phyloP scores from a whole-genome alignment of 495 filamentous ascomycete species.

The Aspergillus ellipticus region DNA sequence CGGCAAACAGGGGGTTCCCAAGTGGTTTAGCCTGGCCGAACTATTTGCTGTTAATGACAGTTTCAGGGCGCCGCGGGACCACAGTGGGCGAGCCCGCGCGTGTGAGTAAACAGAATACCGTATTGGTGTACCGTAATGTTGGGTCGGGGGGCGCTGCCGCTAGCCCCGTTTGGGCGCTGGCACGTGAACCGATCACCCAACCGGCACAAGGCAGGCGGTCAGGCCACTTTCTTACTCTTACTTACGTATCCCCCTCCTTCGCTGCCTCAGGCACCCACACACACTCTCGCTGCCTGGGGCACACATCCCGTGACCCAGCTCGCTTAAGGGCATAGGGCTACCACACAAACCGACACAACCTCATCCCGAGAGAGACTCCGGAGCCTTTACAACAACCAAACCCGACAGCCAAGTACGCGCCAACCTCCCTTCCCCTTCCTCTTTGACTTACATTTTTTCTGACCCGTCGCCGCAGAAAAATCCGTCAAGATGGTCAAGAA shows the following conservation, averaged over 20 bases:
- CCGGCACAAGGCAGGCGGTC: neutral
- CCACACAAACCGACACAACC: conserved; percentile 41
- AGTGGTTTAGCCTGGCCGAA: conserved; percentile 16
- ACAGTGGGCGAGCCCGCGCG: neutral
- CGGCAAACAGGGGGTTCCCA: conserved; percentile 1
- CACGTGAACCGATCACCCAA: conserved; percentile 13
- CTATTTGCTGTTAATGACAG: conserved; percentile 19
- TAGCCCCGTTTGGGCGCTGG: conserved; percentile 2
- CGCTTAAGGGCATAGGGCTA: conserved; percentile 48
- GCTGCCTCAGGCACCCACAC: conserved; percentile 7
- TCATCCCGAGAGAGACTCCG: conserved; percentile 37
- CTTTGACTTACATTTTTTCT: conserved; percentile 24
- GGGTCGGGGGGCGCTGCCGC: conserved; percentile 8
- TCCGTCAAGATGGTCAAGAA: conserved; percentile 99
- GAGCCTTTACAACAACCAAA: conserved; percentile 42
- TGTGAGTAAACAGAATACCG: conserved; percentile 21
- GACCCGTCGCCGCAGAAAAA: conserved; percentile 39
- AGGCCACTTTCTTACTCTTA: no score
- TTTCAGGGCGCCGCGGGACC: conserved; percentile 1
- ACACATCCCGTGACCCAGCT: conserved; percentile 29
- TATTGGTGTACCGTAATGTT: conserved; percentile 18
- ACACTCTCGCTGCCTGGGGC: conserved; percentile 10
- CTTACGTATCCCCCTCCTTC: no score
- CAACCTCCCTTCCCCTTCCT: conserved; percentile 22
- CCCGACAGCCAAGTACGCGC: conserved; percentile 47